Conservation (phyloP, 495 filamentous ascomycete species). For the Pseudoneurospora amorphoporcata region DNA sequence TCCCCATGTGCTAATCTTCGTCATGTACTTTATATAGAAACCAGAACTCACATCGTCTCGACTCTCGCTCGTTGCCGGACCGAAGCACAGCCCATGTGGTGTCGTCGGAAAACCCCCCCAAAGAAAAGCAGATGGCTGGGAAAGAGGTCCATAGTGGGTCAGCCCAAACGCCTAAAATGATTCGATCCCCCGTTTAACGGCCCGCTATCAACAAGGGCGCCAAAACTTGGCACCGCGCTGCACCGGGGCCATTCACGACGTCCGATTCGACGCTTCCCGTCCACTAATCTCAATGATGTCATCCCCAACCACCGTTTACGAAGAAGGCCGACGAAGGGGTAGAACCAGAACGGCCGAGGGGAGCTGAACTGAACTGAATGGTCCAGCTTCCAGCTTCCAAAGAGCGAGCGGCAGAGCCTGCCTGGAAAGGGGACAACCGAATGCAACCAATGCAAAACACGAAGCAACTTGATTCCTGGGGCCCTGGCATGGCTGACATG, state of each 20-base stretch:
- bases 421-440: neutral
- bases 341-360: neutral
- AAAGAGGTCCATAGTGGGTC: neutral
- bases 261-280: neutral
- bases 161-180: neutral
- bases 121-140: neutral
- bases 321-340: neutral
- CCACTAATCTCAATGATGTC: neutral
- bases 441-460: neutral
- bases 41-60: neutral
- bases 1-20: neutral
- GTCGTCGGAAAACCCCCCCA: neutral
- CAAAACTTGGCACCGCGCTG: neutral
- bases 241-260: neutral
- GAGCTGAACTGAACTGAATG: neutral
- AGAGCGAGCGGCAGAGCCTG: neutral
- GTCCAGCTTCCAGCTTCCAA: neutral
- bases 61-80: neutral
- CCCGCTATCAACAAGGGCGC: neutral
- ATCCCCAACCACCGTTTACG: neutral
- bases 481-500: neutral
- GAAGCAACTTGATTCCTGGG: neutral
- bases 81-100: neutral
- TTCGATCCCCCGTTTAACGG: neutral
- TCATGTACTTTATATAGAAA: neutral